These are phyloP conservation scores for Volvox carteri DNA, from an alignment of 163 green algal genomes.

Conservation along the genomic window DNA sequence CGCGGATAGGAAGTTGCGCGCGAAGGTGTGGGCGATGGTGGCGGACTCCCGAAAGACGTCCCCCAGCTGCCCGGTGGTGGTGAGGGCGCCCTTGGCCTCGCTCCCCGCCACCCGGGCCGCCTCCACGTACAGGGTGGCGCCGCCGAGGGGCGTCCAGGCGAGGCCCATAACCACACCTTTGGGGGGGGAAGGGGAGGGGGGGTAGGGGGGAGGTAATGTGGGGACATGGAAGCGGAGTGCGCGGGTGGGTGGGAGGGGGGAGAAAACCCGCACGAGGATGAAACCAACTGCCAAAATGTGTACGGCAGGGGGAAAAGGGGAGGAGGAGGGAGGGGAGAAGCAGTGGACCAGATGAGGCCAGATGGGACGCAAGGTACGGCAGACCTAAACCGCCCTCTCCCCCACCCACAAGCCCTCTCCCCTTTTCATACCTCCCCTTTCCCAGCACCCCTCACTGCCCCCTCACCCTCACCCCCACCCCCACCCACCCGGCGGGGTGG, in stretches of 20 bases:
- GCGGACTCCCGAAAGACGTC: constrained; percentile 97
- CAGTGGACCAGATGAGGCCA: background rate
- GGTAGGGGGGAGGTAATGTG: background rate
- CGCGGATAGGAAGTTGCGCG: constrained; percentile 76
- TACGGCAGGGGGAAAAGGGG: background rate
- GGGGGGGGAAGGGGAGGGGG: constrained; percentile 70
- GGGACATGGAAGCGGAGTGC: background rate
- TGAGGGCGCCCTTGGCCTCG: constrained; percentile 80
- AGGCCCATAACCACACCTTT: constrained; percentile 95
- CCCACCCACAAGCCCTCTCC: background rate
- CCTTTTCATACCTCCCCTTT: background rate
- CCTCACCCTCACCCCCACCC: background rate
- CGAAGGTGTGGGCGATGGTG: constrained; percentile 92
- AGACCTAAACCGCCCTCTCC: background rate
- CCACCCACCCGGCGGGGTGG: constrained; percentile 43
- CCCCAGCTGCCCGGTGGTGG: constrained; percentile 91
- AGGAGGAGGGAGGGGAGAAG: background rate
- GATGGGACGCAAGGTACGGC: background rate
- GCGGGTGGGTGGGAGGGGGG: background rate
- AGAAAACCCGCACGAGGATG: too few species aligned
- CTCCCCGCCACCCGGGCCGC: constrained; percentile 81
- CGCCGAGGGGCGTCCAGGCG: constrained; percentile 96
- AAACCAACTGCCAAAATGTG: too few species aligned
- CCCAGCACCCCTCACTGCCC: background rate
- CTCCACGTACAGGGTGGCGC: constrained; percentile 95